These are phyloP conservation scores for Musa beccarii DNA, from an alignment of 176 grass and related monocot genomes.

Conservation along the genomic window DNA sequence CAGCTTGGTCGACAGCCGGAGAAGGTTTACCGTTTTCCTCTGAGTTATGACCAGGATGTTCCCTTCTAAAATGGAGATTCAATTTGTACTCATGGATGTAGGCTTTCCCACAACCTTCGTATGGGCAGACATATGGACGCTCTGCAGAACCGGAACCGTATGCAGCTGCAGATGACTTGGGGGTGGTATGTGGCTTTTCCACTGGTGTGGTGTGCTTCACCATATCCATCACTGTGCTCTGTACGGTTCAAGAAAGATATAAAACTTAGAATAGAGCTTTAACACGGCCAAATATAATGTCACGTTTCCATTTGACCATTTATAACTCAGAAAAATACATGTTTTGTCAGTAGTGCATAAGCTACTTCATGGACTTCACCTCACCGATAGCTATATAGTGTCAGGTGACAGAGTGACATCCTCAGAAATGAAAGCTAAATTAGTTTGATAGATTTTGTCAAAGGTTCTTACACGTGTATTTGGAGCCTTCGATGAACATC, in stretches of 20 bases:
- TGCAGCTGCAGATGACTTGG: conserved; percentile 23
- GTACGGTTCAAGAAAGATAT: conserved; percentile 7
- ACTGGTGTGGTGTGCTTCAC: conserved; percentile 28
- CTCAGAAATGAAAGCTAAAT: no score
- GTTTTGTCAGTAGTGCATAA: no score
- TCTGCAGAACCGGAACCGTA: conserved; percentile 50
- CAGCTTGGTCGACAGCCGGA: not conserved
- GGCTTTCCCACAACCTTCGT: conserved; percentile 72
- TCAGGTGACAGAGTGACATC: no score
- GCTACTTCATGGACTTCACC: no score
- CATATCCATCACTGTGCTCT: conserved; percentile 30
- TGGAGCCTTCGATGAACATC: no score
- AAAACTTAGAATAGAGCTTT: not conserved
- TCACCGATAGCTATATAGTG: no score
- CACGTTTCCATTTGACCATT: not conserved
- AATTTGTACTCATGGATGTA: conserved; percentile 98
- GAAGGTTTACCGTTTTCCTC: conserved; percentile 37
- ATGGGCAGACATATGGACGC: conserved; percentile 79
- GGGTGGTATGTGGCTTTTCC: conserved; percentile 36
- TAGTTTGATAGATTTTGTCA: no score
- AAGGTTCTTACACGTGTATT: no score
- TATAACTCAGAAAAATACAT: not conserved
- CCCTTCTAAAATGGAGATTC: conserved; percentile 87
- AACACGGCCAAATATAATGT: not conserved
- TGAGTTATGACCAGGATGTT: conserved; percentile 55